These are phyloP conservation scores for Diaporthe longicolla DNA, from an alignment of 2,329 filamentous ascomycete genomes.

Conservation along the genomic window DNA sequence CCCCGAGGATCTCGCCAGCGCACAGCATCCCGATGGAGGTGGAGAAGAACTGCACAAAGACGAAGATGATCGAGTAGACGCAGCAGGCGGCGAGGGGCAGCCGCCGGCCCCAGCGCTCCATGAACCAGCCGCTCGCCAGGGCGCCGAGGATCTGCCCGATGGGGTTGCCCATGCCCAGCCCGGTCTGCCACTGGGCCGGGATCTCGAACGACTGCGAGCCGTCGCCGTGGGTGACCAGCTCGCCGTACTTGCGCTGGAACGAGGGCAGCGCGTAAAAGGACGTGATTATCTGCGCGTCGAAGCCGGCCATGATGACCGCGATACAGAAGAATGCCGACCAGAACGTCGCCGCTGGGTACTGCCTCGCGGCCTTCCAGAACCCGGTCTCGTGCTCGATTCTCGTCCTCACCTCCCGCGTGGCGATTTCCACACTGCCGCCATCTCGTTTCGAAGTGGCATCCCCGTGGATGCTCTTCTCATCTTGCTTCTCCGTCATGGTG, in stretches of 20 bases:
- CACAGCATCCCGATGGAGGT: slow-evolving; percentile 49
- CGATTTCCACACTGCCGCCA: neutral
- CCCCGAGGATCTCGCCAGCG: slow-evolving; percentile 52
- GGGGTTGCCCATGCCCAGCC: slow-evolving; percentile 3
- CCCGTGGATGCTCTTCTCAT: neutral
- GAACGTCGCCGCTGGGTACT: slow-evolving; percentile 37
- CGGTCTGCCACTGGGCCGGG: slow-evolving; percentile 59
- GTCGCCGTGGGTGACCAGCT: slow-evolving; percentile 48
- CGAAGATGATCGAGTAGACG: slow-evolving; percentile 50
- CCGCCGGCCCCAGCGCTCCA: slow-evolving; percentile 53
- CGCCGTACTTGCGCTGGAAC: slow-evolving; percentile 51
- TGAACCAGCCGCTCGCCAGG: slow-evolving; percentile 55
- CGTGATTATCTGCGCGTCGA: slow-evolving; percentile 54
- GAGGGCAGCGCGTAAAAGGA: slow-evolving; percentile 52
- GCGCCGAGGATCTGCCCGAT: slow-evolving; percentile 59
- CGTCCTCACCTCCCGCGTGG: slow-evolving; percentile 19
- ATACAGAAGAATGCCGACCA: slow-evolving; percentile 44
- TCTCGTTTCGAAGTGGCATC: neutral
- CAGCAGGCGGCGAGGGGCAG: slow-evolving; percentile 53
- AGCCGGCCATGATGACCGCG: slow-evolving; percentile 45
- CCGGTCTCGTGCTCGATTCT: slow-evolving; percentile 31
- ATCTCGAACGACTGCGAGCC: slow-evolving; percentile 47
- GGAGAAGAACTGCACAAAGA: slow-evolving; percentile 56
- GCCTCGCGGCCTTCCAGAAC: slow-evolving; percentile 15
- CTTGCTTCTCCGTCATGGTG: neutral